A percentile compares a stretch with the other conserved stretches of the same genome.
Conservation (phyloP, 2,329 filamentous ascomycete genomes). For the Fusarium sp. region DNA sequence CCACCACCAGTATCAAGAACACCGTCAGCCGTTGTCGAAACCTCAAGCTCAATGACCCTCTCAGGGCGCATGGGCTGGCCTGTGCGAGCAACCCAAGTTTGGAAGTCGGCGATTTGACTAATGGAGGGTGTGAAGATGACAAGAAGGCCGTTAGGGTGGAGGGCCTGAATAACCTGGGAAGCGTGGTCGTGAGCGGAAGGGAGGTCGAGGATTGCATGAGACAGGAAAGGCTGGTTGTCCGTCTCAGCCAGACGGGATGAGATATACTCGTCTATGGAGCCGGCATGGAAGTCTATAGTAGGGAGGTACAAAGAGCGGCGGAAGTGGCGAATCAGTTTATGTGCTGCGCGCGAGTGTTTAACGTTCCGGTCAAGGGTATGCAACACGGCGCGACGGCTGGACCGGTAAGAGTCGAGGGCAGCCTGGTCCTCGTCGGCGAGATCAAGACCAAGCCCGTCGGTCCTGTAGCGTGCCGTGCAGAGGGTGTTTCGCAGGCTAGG, state of each 20-base stretch:
- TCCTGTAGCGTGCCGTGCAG: conserved; percentile 38
- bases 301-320: conserved; percentile 74
- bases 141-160: conserved; percentile 72
- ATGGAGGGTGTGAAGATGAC: conserved; percentile 81
- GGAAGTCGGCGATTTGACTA: conserved; percentile 77
- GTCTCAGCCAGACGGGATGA: conserved; percentile 58
- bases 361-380: conserved; percentile 76
- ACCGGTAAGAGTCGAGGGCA: conserved; percentile 56
- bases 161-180: conserved; percentile 60
- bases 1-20: conserved; percentile 61
- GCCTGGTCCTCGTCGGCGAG: conserved; percentile 44
- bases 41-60: conserved; percentile 66
- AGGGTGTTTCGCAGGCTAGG: conserved; percentile 52
- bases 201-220: conserved; percentile 78
- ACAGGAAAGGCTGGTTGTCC: conserved; percentile 67
- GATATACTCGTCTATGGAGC: conserved; percentile 72
- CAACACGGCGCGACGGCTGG: conserved; percentile 72
- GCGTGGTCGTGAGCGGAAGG: conserved; percentile 66
- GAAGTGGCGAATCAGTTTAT: conserved; percentile 72
- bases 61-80: conserved; percentile 66
- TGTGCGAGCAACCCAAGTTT: conserved; percentile 57
- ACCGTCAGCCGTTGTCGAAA: conserved; percentile 51
- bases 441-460: conserved; percentile 36
- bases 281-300: conserved; percentile 79
- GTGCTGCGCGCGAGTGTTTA: conserved; percentile 71